phyloP scores from a whole-genome alignment of 148 eudicot species.

The Silene conica region DNA sequence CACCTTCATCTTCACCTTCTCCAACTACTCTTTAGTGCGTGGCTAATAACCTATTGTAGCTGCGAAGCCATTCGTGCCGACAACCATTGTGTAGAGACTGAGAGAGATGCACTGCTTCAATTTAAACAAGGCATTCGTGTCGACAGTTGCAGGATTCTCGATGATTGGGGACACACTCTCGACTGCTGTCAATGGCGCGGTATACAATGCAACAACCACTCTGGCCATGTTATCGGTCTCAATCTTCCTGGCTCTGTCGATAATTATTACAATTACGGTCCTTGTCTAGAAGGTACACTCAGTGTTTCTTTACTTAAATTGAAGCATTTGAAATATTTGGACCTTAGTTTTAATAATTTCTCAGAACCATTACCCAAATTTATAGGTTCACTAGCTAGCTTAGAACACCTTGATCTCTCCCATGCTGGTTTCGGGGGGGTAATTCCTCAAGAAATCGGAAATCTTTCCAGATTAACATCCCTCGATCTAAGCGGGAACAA shows the following conservation, averaged over 20 bases:
- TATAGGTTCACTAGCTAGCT: slow-evolving; percentile 13
- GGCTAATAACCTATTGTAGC: background rate
- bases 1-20: background rate
- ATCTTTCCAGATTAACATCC: slow-evolving; percentile 11
- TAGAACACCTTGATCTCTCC: slow-evolving; percentile 11
- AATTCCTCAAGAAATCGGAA: slow-evolving; percentile 10
- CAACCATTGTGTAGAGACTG: background rate
- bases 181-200: too few species aligned
- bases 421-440: slow-evolving; percentile 8
- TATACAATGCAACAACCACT: background rate
- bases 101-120: too few species aligned
- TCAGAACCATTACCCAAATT: background rate
- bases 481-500: background rate
- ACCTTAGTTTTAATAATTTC: slow-evolving; percentile 17
- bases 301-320: background rate
- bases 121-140: too few species aligned
- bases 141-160: too few species aligned
- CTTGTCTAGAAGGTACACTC: slow-evolving; percentile 15
- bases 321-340: slow-evolving; percentile 16
- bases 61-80: background rate
- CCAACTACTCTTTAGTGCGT: background rate
- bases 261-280: too few species aligned
- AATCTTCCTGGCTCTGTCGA: background rate
- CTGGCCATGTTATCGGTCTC: slow-evolving; percentile 15
- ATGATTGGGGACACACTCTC: too few species aligned